A percentile compares a stretch with the other conserved stretches of the same genome.
Conservation (phyloP, 495 filamentous ascomycete species). For the Penicillium fimorum region DNA sequence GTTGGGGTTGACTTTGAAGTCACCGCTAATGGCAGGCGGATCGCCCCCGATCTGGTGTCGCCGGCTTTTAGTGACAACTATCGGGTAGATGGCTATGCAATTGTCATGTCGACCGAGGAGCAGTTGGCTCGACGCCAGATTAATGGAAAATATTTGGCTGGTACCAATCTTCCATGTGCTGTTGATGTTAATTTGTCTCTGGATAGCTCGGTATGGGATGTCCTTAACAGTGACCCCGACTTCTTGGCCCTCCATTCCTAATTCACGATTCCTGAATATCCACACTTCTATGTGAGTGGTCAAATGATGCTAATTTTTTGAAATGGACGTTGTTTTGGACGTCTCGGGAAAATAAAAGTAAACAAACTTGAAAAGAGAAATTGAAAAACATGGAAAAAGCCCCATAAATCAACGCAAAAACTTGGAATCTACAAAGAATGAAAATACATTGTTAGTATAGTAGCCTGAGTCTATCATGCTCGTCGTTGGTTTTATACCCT, state of each 20-base stretch:
- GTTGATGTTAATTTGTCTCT: conserved; percentile 3
- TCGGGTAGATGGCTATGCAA: not conserved
- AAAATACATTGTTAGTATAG: not conserved
- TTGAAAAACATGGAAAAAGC: not conserved
- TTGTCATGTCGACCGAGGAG: conserved; percentile 3
- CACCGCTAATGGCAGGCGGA: not conserved
- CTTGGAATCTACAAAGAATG: not conserved
- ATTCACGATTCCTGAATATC: not conserved
- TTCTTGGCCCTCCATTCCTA: not conserved
- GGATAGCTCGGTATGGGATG: not conserved
- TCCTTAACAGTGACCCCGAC: not conserved
- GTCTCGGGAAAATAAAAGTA: not conserved
- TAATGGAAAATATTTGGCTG: not conserved
- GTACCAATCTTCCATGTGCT: not conserved
- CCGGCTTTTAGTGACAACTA: not conserved
- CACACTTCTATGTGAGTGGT: not conserved
- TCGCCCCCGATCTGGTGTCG: not conserved
- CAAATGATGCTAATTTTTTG: not conserved
- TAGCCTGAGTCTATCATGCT: not conserved
- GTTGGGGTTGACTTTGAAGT: conserved; percentile 1
- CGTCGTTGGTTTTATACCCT: not conserved
- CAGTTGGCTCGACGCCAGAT: not conserved
- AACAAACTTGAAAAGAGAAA: not conserved
- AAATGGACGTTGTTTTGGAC: not conserved
- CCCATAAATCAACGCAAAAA: not conserved